Percentiles rank a stretch among this genome's conserved stretches.
These are phyloP conservation scores for Paramarasmius palmivorus DNA, from an alignment of 1,284 basidiomycete species.

Conservation along the genomic window DNA sequence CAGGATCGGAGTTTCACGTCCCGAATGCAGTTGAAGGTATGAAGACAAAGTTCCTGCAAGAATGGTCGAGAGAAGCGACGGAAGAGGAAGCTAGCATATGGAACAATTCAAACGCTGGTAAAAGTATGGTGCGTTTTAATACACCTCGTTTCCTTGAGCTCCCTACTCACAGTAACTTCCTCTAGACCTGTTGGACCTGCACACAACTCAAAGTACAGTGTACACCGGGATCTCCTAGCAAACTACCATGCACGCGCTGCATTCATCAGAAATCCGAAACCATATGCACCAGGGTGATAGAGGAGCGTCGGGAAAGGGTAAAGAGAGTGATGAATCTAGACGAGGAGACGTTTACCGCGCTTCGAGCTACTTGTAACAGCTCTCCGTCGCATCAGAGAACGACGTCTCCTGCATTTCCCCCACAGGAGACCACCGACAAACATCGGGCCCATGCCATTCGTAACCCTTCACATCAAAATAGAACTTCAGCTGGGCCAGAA, in stretches of 20 bases:
- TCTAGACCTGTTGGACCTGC: neutral
- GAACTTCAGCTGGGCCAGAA: neutral
- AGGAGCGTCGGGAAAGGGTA: neutral
- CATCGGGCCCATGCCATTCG: neutral
- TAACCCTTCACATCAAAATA: neutral
- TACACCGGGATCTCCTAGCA: neutral
- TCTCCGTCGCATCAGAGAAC: neutral
- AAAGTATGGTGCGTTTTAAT: neutral
- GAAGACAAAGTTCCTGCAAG: neutral
- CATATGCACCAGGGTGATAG: conserved; percentile 1
- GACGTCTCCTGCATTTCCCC: neutral
- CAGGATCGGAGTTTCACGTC: neutral
- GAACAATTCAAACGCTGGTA: neutral
- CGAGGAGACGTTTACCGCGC: neutral
- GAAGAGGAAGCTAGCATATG: neutral
- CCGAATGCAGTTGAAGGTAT: neutral
- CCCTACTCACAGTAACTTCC: neutral
- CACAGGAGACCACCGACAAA: neutral
- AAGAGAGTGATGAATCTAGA: conserved; percentile 4
- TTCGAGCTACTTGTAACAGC: neutral
- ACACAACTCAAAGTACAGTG: neutral
- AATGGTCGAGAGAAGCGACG: conserved; percentile 1
- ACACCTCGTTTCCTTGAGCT: neutral
- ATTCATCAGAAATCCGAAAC: neutral
- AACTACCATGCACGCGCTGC: neutral